Evolutionary conservation across 1,284 basidiomycete species (phyloP).

Genomic region (Nidula niveotomentosa): DNA sequence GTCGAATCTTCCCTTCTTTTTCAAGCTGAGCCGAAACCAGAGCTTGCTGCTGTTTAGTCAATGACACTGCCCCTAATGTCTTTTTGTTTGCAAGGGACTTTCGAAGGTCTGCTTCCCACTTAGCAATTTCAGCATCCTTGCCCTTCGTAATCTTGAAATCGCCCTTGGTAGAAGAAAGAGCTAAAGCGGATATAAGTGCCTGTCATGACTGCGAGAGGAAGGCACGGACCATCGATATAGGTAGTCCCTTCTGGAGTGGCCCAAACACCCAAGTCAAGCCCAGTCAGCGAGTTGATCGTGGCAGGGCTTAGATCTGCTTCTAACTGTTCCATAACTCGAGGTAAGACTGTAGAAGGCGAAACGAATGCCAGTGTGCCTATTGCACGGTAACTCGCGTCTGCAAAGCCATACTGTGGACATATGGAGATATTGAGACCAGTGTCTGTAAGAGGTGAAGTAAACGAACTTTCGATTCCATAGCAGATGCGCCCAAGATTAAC

Average conservation of each 20-base stretch:
- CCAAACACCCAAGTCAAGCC: constrained; percentile 83
- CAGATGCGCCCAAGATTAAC: constrained; percentile 45
- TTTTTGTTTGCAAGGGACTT: constrained; percentile 82
- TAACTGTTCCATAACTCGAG: constrained; percentile 69
- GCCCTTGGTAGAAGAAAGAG: constrained; percentile 62
- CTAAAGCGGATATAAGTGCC: constrained; percentile 32
- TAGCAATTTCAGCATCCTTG: constrained; percentile 83
- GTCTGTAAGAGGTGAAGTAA: not conserved
- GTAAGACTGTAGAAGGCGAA: constrained; percentile 66
- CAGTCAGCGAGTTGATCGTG: constrained; percentile 61
- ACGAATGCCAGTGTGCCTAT: constrained; percentile 81
- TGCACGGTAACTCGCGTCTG: constrained; percentile 73
- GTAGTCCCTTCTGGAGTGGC: constrained; percentile 76
- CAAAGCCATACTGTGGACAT: constrained; percentile 40
- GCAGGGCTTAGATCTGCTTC: constrained; percentile 59
- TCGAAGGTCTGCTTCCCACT: constrained; percentile 94
- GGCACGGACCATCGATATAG: constrained; percentile 71
- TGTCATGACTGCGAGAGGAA: too few relatives aligned
- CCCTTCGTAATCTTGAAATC: constrained; percentile 64
- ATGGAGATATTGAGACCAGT: not conserved
- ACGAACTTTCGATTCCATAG: constrained; percentile 42
- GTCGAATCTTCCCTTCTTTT: constrained; percentile 72
- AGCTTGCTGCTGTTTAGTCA: constrained; percentile 85
- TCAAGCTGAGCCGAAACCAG: constrained; percentile 79
- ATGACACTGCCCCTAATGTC: constrained; percentile 39